Evolutionary conservation across 1,284 basidiomycete species (phyloP), one percentile per base, ranked within the genome.

Genomic region (Exobasidium rhododendri): DNA sequence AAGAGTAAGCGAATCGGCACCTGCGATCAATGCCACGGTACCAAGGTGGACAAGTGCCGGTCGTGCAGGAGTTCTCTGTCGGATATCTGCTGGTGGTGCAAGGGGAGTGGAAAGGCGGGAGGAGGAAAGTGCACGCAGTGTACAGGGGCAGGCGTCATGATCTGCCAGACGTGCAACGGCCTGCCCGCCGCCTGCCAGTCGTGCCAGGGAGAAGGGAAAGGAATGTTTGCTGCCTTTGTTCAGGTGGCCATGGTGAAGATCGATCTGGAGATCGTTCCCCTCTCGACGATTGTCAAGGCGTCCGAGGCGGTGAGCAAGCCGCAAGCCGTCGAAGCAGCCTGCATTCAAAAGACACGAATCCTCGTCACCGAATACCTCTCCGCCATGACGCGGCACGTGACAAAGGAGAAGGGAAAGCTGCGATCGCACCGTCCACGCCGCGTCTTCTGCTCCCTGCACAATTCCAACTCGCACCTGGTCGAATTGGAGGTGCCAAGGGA

Each of bases 61-160:
- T 62, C 62, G 4, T 71, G 70, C 64, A 69, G 63, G 40, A 63
- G 60, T 1, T 66, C 69, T 44, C 35, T 63, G 26, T 66, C 72
- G 4, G 72, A 74, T 56, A 67, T 67, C 50, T 73, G 72, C 63
- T 74, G 68, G 63, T 74, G 72, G 72, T 74, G 72, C 56, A 56
- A 56, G 10, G 70, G 72, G 14, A 72, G 66, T 0, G 72, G 72
- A 14, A 55, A 44, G 53, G 52, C 45, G 35, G 20, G 26, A 14
- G 35, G 35, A 40, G 17, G 35, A 17, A 40, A 40, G 10, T 40
- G 35, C 17, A 40, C 10, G 35, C 35, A 40, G 35, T 40, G 35
- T 40, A 17, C 35, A 40, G 35, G 35, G 7, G 35, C 35, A 40
- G 35, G 35, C 10, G 35, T 40, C 17, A 13, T 50, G 3, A 20